phyloP scores from a whole-genome alignment of 768 basidiomycete species.

The Lactarius hatsudake region DNA sequence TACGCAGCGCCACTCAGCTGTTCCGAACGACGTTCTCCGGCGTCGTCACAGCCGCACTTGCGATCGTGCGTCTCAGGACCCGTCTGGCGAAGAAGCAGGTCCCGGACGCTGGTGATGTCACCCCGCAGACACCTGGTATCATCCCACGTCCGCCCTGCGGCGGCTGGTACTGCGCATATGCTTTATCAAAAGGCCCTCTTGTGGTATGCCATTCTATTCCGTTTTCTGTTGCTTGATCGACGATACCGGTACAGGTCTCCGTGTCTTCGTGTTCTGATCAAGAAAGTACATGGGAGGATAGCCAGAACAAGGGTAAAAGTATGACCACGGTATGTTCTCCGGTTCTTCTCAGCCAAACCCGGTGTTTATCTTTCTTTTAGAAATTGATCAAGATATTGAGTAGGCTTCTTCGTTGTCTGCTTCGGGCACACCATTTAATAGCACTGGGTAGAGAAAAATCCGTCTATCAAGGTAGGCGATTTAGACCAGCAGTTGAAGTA shows the following conservation, averaged over 20 bases:
- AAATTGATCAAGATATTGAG: slow-evolving; percentile 12
- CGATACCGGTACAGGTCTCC: slow-evolving; percentile 12
- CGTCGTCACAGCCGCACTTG: background rate
- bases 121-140: background rate
- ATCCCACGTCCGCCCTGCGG: background rate
- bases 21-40: background rate
- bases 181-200: background rate
- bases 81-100: background rate
- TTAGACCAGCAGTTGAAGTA: slow-evolving; percentile 13
- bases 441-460: slow-evolving; percentile 3
- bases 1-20: background rate
- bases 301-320: slow-evolving; percentile 8
- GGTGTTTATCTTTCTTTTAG: background rate
- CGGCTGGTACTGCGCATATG: background rate
- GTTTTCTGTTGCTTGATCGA: background rate
- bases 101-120: background rate
- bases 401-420: background rate
- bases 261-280: slow-evolving; percentile 17
- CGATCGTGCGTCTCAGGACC: slow-evolving; percentile 7
- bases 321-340: slow-evolving; percentile 22
- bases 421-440: background rate
- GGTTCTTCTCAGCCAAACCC: background rate
- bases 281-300: slow-evolving; percentile 19
- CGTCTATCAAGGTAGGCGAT: slow-evolving; percentile 4
- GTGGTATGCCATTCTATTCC: slow-evolving; percentile 5